phyloP scores from a whole-genome alignment of 164 flowering plant genomes.

The Piper longum region DNA sequence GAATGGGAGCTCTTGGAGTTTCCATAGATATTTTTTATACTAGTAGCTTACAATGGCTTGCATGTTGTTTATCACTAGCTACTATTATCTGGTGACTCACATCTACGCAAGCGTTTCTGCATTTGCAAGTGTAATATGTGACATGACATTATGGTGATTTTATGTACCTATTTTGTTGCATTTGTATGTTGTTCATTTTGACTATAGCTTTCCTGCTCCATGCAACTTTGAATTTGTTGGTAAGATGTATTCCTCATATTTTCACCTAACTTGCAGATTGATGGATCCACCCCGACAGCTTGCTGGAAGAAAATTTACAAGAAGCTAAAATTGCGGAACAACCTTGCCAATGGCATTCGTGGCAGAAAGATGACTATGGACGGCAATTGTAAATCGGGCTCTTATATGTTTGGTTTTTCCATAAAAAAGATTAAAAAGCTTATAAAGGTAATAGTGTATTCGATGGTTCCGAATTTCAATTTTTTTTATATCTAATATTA shows the following conservation, averaged over 20 bases:
- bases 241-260: neutral
- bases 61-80: too few relatives aligned
- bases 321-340: slow-evolving; percentile 27
- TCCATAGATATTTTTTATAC: too few relatives aligned
- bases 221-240: neutral
- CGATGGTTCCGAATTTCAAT: neutral
- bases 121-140: too few relatives aligned
- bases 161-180: too few relatives aligned
- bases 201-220: too few relatives aligned
- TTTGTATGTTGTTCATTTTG: too few relatives aligned
- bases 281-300: slow-evolving; percentile 59
- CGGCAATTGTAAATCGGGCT: slow-evolving; percentile 30
- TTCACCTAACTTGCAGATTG: slow-evolving; percentile 33
- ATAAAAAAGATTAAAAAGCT: slow-evolving; percentile 41
- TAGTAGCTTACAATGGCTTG: too few relatives aligned
- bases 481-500: neutral
- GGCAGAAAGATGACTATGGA: slow-evolving; percentile 17
- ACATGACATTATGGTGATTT: too few relatives aligned
- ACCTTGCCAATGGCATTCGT: slow-evolving; percentile 17
- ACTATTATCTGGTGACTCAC: too few relatives aligned
- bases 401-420: slow-evolving; percentile 85
- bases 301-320: slow-evolving; percentile 79
- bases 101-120: too few relatives aligned
- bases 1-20: too few relatives aligned
- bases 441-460: slow-evolving; percentile 36